These are phyloP conservation scores for Linum tenue DNA, from an alignment of 345 rosid genomes.

Conservation along the genomic window DNA sequence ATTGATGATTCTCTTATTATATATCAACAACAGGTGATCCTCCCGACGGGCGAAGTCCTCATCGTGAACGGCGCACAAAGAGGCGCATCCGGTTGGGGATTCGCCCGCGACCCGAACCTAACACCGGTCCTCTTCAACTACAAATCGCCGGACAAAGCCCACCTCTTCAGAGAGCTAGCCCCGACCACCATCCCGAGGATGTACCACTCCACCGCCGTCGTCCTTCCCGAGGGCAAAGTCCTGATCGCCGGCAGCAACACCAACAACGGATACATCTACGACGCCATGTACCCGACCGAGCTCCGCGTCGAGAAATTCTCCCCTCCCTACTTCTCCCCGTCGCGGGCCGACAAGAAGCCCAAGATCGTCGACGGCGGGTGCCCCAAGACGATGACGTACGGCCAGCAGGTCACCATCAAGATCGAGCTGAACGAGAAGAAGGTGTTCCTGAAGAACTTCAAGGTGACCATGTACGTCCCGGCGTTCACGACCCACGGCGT, in stretches of 20 bases:
- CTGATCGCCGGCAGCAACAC: slow-evolving; percentile 5
- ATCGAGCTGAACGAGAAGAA: neutral
- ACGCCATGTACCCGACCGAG: slow-evolving; percentile 1
- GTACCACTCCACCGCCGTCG: neutral
- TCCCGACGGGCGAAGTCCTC: slow-evolving; percentile 1
- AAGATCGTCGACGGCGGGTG: neutral
- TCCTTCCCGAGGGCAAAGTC: neutral
- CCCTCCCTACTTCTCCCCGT: neutral
- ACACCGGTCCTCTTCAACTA: neutral
- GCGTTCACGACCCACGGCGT: slow-evolving; percentile 3
- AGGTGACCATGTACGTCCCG: neutral
- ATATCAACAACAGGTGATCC: neutral
- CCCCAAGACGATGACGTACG: neutral
- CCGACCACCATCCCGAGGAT: neutral
- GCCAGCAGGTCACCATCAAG: neutral
- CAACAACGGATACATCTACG: slow-evolving; percentile 4
- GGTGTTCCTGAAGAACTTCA: neutral
- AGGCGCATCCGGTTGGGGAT: slow-evolving; percentile 3
- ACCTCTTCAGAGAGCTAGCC: neutral
- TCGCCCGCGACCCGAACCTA: slow-evolving; percentile 2
- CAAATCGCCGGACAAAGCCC: neutral
- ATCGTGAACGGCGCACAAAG: slow-evolving; percentile 1
- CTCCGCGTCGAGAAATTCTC: slow-evolving; percentile 1
- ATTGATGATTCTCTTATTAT: no score
- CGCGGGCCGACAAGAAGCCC: neutral